Percentiles rank a stretch among this genome's conserved stretches.
phyloP scores from a whole-genome alignment of 768 basidiomycete genomes.

The Gloeopeniophorella convolvens region DNA sequence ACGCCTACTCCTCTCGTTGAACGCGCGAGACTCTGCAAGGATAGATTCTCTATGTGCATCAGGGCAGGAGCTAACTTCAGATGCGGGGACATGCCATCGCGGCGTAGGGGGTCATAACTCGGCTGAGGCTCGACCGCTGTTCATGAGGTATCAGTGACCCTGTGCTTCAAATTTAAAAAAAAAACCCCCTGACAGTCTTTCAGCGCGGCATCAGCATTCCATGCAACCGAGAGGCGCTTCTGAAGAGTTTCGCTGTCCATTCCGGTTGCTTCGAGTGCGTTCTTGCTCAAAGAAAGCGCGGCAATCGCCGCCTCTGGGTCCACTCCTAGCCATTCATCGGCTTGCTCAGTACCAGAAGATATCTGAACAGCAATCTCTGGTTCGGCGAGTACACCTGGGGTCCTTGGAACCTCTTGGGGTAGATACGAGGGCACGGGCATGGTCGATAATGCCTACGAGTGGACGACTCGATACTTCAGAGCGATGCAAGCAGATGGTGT shows the following conservation, averaged over 20 bases:
- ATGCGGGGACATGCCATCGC: constrained; percentile 66
- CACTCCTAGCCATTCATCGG: constrained; percentile 10
- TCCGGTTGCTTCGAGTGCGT: constrained; percentile 14
- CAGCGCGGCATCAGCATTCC: constrained; percentile 73
- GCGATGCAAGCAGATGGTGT: not conserved
- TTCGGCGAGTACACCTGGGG: constrained; percentile 2
- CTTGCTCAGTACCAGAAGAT: not conserved
- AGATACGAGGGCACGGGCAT: constrained; percentile 8
- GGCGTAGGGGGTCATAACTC: constrained; percentile 50
- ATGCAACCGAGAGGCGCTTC: constrained; percentile 27
- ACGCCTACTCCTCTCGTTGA: constrained; percentile 81
- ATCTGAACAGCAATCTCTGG: constrained; percentile 11
- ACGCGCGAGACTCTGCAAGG: constrained; percentile 75
- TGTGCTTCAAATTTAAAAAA: not conserved
- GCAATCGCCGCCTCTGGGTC: constrained; percentile 6
- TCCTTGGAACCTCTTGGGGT: constrained; percentile 6
- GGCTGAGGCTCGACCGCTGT: constrained; percentile 51
- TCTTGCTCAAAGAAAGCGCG: constrained; percentile 6
- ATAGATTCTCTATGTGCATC: constrained; percentile 89
- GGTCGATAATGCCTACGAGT: constrained; percentile 10
- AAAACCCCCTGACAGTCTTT: constrained; percentile 67
- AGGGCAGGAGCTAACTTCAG: constrained; percentile 78
- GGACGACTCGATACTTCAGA: not conserved
- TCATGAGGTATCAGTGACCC: constrained; percentile 5
- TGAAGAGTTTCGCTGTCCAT: constrained; percentile 17